A percentile compares a stretch with the other conserved stretches of the same genome.
phyloP scores from a whole-genome alignment of 176 grass and related monocot species.

The Microstegium vimineum region DNA sequence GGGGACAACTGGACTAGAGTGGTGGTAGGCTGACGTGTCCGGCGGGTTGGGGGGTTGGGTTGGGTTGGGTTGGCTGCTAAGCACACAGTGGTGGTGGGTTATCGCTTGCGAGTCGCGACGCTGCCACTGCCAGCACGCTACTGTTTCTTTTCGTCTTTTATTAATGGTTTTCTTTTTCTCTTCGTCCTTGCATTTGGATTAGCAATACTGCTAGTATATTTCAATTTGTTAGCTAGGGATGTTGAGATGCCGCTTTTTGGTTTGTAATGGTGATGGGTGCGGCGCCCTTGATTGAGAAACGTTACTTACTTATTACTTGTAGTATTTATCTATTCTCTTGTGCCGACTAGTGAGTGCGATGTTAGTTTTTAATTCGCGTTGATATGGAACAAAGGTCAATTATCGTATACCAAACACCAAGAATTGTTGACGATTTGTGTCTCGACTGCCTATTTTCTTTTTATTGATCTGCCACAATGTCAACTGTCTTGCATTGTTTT shows the following conservation, averaged over 20 bases:
- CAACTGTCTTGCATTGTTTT: background rate
- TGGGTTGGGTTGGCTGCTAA: background rate
- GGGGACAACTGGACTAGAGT: background rate
- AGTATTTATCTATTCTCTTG: background rate
- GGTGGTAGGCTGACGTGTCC: constrained; percentile 9
- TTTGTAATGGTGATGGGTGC: background rate
- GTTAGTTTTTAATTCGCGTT: background rate
- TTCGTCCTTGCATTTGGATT: too few relatives aligned
- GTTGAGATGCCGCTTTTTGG: background rate
- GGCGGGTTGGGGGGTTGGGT: background rate
- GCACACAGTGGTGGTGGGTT: background rate
- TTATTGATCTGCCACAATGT: background rate
- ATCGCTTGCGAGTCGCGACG: background rate
- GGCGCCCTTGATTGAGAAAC: background rate
- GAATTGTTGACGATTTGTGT: background rate
- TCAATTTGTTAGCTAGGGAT: background rate
- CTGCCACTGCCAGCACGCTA: too few relatives aligned
- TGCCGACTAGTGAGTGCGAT: background rate
- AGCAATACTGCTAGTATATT: background rate
- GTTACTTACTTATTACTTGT: too few relatives aligned
- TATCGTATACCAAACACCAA: background rate
- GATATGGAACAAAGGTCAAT: background rate
- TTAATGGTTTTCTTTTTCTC: background rate
- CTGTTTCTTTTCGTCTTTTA: background rate
- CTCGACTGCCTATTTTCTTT: background rate